These are phyloP conservation scores for Calonectria ilicicola DNA, from an alignment of 2,329 filamentous ascomycete species.

Conservation along the genomic window DNA sequence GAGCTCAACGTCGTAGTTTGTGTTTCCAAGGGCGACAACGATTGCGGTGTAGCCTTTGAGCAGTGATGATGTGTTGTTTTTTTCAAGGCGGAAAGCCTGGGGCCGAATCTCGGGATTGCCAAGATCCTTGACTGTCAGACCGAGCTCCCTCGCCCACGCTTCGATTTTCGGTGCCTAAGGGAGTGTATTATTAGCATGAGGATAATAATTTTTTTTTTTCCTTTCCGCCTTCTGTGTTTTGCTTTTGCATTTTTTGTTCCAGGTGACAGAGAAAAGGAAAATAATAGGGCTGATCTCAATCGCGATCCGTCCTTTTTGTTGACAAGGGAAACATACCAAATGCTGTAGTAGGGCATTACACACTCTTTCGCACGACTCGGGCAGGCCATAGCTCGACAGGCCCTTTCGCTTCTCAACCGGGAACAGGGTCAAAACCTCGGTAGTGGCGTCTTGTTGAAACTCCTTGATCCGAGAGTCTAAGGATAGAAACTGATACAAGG, in stretches of 20 bases:
- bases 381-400: conserved; percentile 39
- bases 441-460: conserved; percentile 40
- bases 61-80: conserved; percentile 41
- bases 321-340: conserved; percentile 31
- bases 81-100: conserved; percentile 42
- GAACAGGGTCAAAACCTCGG: conserved; percentile 41
- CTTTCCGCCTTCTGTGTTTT: background rate
- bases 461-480: conserved; percentile 37
- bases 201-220: no score
- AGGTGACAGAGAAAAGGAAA: conserved; percentile 3
- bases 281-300: background rate
- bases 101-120: conserved; percentile 39
- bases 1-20: conserved; percentile 40
- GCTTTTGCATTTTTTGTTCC: background rate
- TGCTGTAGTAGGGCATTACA: conserved; percentile 37
- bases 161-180: conserved; percentile 37
- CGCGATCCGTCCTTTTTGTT: background rate
- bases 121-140: conserved; percentile 39
- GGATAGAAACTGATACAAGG: conserved; percentile 40
- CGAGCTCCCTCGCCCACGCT: conserved; percentile 37
- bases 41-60: conserved; percentile 42
- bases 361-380: conserved; percentile 38
- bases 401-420: conserved; percentile 40
- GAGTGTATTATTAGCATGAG: background rate
- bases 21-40: conserved; percentile 41